Percentiles rank a stretch among this genome's conserved stretches.
phyloP scores from a whole-genome alignment of 441 rosid genomes.

The Euphorbia schlechtendalii region DNA sequence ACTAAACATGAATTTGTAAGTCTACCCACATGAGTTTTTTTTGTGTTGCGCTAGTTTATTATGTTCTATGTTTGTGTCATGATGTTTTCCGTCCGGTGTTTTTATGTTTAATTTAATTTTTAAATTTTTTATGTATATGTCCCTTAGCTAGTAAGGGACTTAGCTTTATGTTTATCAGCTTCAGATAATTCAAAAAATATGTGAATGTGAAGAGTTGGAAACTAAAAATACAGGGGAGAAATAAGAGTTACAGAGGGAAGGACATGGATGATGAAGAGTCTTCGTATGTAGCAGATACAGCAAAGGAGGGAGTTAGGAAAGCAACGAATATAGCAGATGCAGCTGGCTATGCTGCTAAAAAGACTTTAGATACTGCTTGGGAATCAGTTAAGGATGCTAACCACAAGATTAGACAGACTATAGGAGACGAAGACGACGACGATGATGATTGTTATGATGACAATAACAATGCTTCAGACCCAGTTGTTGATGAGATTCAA shows the following conservation, averaged over 20 bases:
- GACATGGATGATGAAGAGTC: constrained; percentile 20
- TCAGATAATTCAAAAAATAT: too few species aligned
- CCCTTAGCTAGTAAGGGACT: too few species aligned
- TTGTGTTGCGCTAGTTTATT: too few species aligned
- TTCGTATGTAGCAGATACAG: constrained; percentile 29
- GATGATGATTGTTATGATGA: constrained; percentile 8
- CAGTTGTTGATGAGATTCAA: constrained; percentile 17
- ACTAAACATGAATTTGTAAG: too few species aligned
- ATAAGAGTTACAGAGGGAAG: constrained; percentile 10
- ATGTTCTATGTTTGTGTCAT: too few species aligned
- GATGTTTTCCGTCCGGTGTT: too few species aligned
- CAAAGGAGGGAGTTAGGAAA: constrained; percentile 33
- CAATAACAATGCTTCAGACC: constrained; percentile 17
- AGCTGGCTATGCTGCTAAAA: constrained; percentile 36
- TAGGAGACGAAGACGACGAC: background rate
- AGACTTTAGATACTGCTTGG: constrained; percentile 43
- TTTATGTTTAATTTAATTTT: too few species aligned
- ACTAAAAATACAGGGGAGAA: too few species aligned
- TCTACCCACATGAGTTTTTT: too few species aligned
- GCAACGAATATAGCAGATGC: constrained; percentile 29
- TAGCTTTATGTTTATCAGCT: too few species aligned
- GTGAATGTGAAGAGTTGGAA: too few species aligned
- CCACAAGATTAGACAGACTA: constrained; percentile 28
- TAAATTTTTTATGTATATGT: too few species aligned
- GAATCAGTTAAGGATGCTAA: constrained; percentile 31